Evolutionary conservation across 805 yeast species (phyloP).

Genomic region (Candida insectorum): DNA sequence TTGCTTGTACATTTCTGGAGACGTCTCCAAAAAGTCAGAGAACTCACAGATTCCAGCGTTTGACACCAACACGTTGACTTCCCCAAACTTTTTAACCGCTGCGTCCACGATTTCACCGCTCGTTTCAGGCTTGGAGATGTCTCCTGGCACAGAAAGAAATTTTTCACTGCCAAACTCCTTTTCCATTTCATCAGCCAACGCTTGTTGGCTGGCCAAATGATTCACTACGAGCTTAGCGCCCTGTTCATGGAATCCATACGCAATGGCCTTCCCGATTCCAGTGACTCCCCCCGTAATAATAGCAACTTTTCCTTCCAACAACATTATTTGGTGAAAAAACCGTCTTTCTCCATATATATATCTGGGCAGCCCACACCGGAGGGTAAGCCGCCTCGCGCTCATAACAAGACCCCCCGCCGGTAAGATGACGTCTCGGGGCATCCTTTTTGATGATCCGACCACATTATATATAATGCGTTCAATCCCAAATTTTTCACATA

Average conservation of each 20-base stretch:
- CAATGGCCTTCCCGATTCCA: constrained; percentile 46
- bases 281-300: constrained; percentile 46
- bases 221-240: constrained; percentile 43
- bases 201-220: constrained; percentile 19
- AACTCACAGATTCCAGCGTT: constrained; percentile 47
- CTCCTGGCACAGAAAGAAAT: constrained; percentile 41
- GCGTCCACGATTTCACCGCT: constrained; percentile 24
- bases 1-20: constrained; percentile 30
- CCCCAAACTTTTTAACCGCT: constrained; percentile 36
- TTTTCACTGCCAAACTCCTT: constrained; percentile 20
- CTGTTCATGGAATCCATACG: constrained; percentile 36
- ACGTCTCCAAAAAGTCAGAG: constrained; percentile 37
- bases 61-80: constrained; percentile 39
- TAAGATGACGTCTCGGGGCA: too few relatives aligned
- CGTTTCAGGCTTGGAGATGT: constrained; percentile 39
- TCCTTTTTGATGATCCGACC: too few relatives aligned
- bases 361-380: too few relatives aligned
- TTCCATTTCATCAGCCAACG: constrained; percentile 17
- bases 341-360: too few relatives aligned
- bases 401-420: too few relatives aligned
- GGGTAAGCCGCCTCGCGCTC: too few relatives aligned
- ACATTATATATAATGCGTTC: too few relatives aligned
- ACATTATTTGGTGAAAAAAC: too few relatives aligned
- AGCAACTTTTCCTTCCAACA: constrained; percentile 34
- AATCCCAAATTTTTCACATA: too few relatives aligned